These are phyloP conservation scores for Xylariaceae sp. DNA, from an alignment of 2,329 filamentous ascomycete genomes.

Conservation along the genomic window DNA sequence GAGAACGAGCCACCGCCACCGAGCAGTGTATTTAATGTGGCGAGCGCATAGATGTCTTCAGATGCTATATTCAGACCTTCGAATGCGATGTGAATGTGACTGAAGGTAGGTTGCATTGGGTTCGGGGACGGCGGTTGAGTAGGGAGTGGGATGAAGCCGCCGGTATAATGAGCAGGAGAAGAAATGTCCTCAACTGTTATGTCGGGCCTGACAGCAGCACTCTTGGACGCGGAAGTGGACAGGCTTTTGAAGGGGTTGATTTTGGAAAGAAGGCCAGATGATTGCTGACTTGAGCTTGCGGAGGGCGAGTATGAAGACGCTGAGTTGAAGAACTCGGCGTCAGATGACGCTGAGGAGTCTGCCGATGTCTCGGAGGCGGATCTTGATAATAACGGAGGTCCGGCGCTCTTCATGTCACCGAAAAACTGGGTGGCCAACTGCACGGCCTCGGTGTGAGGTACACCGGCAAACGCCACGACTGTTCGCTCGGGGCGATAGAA, in stretches of 20 bases:
- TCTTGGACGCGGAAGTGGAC: conserved; percentile 64
- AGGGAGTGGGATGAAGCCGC: conserved; percentile 84
- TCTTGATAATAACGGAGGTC: conserved; percentile 46
- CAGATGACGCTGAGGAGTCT: conserved; percentile 35
- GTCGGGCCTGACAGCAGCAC: conserved; percentile 50
- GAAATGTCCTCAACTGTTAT: conserved; percentile 51
- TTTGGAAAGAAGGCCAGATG: conserved; percentile 69
- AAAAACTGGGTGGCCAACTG: conserved; percentile 78
- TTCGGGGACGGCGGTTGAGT: conserved; percentile 71
- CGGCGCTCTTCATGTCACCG: conserved; percentile 71
- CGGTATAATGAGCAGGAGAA: conserved; percentile 76
- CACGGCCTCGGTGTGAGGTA: conserved; percentile 76
- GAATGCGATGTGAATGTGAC: conserved; percentile 92
- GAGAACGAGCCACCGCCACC: conserved; percentile 96
- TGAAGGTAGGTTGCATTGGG: conserved; percentile 73
- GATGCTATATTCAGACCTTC: conserved; percentile 88
- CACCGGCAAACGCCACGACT: conserved; percentile 91
- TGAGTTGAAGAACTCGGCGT: conserved; percentile 31
- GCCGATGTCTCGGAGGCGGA: conserved; percentile 55
- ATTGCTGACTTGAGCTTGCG: conserved; percentile 34
- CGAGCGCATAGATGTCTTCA: conserved; percentile 91
- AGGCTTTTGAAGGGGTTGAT: conserved; percentile 88
- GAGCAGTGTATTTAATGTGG: conserved; percentile 90
- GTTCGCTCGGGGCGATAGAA: conserved; percentile 90
- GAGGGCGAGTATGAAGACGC: conserved; percentile 36